phyloP scores from a whole-genome alignment of 2,329 filamentous ascomycete species.

The Cordyceps pruinosa region DNA sequence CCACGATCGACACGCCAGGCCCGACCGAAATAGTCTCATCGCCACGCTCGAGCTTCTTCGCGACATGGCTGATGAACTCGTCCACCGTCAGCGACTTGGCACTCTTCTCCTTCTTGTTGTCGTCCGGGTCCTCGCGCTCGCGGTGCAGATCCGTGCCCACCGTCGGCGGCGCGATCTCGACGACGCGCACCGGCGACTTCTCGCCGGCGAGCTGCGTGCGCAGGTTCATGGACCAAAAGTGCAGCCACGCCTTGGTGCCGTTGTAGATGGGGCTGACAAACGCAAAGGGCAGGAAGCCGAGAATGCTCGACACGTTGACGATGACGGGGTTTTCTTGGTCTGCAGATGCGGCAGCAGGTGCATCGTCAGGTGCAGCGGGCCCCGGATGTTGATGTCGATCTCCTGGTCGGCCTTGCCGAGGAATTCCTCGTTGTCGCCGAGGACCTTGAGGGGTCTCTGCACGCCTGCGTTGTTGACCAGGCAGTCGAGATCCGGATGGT shows the following conservation, averaged over 20 bases:
- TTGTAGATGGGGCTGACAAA: conserved; percentile 54
- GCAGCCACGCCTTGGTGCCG: conserved; percentile 51
- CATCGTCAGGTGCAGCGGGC: conserved; percentile 49
- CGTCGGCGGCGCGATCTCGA: conserved; percentile 50
- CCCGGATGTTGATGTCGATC: conserved; percentile 51
- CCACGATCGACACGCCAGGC: conserved; percentile 20
- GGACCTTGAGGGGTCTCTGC: conserved; percentile 43
- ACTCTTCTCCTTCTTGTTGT: conserved; percentile 53
- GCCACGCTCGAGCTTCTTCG: conserved; percentile 37
- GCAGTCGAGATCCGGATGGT: conserved; percentile 47
- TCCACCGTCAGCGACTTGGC: conserved; percentile 34
- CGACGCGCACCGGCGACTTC: conserved; percentile 36
- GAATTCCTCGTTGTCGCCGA: conserved; percentile 35
- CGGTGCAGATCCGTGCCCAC: conserved; percentile 50
- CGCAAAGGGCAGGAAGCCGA: conserved; percentile 45
- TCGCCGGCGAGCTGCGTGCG: conserved; percentile 39
- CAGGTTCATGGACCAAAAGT: conserved; percentile 50
- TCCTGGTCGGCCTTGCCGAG: conserved; percentile 47
- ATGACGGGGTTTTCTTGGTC: conserved; percentile 34
- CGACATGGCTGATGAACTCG: conserved; percentile 47
- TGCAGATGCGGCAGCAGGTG: conserved; percentile 43
- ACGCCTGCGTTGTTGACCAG: conserved; percentile 54
- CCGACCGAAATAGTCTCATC: conserved; percentile 36
- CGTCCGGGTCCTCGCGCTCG: conserved; percentile 47
- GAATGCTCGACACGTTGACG: conserved; percentile 47